Conservation (phyloP, 2,329 filamentous ascomycete species). For the Leptosphaerulina australis region DNA sequence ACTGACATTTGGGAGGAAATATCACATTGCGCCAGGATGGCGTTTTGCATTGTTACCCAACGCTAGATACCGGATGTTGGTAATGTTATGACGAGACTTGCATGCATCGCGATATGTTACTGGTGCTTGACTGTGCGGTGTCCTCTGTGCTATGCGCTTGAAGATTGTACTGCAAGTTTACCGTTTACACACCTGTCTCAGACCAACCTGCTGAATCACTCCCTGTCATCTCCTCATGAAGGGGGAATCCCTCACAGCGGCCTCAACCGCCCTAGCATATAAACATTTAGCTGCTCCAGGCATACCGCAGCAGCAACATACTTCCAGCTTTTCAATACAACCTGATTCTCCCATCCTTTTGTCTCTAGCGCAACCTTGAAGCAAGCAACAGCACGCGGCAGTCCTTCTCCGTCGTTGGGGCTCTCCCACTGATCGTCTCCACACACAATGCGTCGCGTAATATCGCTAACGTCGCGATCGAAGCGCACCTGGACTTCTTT, state of each 20-base stretch:
- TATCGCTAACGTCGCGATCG: constrained; percentile 51
- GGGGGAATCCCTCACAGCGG: constrained; percentile 21
- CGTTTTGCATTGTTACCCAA: background rate
- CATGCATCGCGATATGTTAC: too few relatives aligned
- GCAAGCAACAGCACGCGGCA: constrained; percentile 59
- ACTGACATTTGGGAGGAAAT: background rate
- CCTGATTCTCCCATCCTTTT: constrained; percentile 36
- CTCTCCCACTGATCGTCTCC: constrained; percentile 41
- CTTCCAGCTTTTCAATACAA: constrained; percentile 56
- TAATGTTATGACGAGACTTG: too few relatives aligned
- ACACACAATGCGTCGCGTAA: constrained; percentile 53
- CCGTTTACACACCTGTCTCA: too few relatives aligned
- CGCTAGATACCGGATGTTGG: background rate
- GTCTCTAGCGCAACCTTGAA: constrained; percentile 51
- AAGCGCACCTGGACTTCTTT: constrained; percentile 50
- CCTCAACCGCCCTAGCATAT: constrained; percentile 18
- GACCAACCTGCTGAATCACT: too few relatives aligned
- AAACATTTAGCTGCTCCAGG: constrained; percentile 56
- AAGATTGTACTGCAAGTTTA: too few relatives aligned
- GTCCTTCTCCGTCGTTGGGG: constrained; percentile 45
- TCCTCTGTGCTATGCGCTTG: too few relatives aligned
- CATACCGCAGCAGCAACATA: constrained; percentile 60
- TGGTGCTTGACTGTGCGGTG: too few relatives aligned
- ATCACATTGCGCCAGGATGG: background rate
- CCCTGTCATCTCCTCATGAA: too few relatives aligned